Evolutionary conservation across 257 asterid genomes (phyloP).

Genomic region (Lavandula angustifolia): DNA sequence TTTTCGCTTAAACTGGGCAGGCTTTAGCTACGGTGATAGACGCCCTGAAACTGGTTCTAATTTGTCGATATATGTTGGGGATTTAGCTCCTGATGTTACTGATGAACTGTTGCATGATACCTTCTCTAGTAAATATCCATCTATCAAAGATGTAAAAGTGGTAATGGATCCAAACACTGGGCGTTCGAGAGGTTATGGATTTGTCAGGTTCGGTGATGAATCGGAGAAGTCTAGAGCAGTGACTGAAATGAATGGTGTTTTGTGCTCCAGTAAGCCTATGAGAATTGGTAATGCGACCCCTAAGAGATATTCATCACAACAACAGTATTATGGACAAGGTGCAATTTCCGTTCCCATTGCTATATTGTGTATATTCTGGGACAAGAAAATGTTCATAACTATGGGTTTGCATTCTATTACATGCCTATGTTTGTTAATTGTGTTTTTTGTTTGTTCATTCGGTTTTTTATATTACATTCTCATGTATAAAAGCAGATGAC

Average conservation of each 20-base stretch:
- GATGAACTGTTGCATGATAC: too few species aligned
- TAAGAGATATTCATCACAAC: conserved; percentile 65
- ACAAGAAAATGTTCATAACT: neutral
- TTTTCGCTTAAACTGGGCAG: too few species aligned
- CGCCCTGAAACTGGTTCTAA: too few species aligned
- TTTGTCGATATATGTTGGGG: too few species aligned
- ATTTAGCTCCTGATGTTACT: too few species aligned
- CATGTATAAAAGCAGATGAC: neutral
- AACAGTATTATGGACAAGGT: conserved; percentile 78
- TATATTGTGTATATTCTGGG: neutral
- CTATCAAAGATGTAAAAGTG: too few species aligned
- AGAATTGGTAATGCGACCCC: conserved; percentile 81
- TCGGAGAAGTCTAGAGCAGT: conserved; percentile 68
- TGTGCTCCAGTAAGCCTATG: conserved; percentile 84
- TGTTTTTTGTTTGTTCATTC: neutral
- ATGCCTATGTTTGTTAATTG: too few species aligned
- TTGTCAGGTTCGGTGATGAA: too few species aligned
- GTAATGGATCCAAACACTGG: too few species aligned
- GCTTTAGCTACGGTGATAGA: too few species aligned
- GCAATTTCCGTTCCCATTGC: conserved; percentile 23
- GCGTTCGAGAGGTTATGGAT: too few species aligned
- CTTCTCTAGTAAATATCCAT: too few species aligned
- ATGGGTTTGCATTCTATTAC: neutral
- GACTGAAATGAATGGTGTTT: conserved; percentile 83
- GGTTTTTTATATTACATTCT: neutral